phyloP scores from a whole-genome alignment of 2,329 filamentous ascomycete genomes.

The Pestalotiopsis sp. region DNA sequence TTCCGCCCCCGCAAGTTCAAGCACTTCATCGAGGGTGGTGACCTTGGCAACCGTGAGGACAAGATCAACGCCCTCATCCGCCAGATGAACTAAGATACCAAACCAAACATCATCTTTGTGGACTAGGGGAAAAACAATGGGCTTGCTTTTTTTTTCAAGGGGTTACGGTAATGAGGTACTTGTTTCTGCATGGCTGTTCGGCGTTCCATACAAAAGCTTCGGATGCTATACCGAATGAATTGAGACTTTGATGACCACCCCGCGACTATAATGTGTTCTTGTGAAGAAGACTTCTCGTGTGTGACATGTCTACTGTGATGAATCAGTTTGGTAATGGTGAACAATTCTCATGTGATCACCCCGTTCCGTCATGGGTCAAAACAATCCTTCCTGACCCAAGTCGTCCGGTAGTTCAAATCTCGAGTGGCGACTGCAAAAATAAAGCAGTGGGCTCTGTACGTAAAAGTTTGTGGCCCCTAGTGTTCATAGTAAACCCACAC shows the following conservation, averaged over 20 bases:
- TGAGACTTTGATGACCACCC: constrained; percentile 34
- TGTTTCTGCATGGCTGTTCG: constrained; percentile 36
- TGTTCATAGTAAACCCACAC: too few relatives aligned
- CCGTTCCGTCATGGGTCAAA: too few relatives aligned
- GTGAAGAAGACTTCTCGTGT: not conserved
- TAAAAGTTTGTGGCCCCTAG: too few relatives aligned
- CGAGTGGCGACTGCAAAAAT: too few relatives aligned
- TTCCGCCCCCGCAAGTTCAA: constrained; percentile 98
- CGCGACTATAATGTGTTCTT: not conserved
- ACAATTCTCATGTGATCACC: too few relatives aligned
- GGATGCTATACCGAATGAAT: constrained; percentile 34
- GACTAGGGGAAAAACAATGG: constrained; percentile 19
- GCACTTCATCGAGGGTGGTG: constrained; percentile 98
- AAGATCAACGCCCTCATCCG: constrained; percentile 95
- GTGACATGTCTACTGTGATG: not conserved
- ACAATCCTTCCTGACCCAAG: too few relatives aligned
- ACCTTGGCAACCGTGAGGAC: constrained; percentile 97
- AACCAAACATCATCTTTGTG: constrained; percentile 22
- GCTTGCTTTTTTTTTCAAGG: constrained; percentile 6
- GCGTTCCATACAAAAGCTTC: constrained; percentile 34
- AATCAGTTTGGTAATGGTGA: not conserved
- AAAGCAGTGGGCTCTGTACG: too few relatives aligned
- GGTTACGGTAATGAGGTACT: constrained; percentile 32
- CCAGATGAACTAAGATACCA: constrained; percentile 86
- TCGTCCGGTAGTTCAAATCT: too few relatives aligned